Evolutionary conservation across 106 monocot genomes (phyloP).

Genomic region (Dendrobium catenatum): DNA sequence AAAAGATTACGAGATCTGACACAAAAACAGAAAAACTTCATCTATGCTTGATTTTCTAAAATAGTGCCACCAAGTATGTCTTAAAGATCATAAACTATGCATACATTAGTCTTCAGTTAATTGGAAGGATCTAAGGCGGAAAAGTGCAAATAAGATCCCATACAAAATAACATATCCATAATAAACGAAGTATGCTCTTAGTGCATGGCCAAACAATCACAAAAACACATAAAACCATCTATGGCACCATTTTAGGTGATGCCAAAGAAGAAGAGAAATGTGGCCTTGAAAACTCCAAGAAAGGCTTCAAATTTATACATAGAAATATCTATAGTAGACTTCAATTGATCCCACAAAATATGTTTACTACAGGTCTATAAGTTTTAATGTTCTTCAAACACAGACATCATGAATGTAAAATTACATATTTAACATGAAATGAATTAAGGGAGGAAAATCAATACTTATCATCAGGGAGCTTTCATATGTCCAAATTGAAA

Average conservation of each 20-base stretch:
- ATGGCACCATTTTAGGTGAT: no score
- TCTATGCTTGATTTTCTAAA: not conserved
- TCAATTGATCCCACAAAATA: not conserved
- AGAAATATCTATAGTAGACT: not conserved
- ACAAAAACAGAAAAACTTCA: not conserved
- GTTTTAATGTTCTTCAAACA: not conserved
- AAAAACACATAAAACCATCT: no score
- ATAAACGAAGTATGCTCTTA: not conserved
- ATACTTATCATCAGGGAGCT: not conserved
- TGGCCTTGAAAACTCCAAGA: not conserved
- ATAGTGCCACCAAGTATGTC: no score
- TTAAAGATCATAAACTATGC: not conserved
- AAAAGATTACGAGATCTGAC: not conserved
- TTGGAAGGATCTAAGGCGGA: not conserved
- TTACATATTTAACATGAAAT: not conserved
- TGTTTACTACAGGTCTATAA: not conserved
- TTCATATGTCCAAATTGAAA: not conserved
- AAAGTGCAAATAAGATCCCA: not conserved
- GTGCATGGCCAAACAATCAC: not conserved
- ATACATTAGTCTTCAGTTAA: not conserved
- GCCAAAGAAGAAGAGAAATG: no score
- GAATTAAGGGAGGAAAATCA: not conserved
- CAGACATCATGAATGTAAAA: not conserved
- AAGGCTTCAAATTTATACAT: not conserved
- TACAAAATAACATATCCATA: not conserved